Percentiles rank a stretch among this genome's conserved stretches.
Evolutionary conservation across 2,329 filamentous ascomycete species (phyloP).

Genomic region (Cladophialophora carrionii): DNA sequence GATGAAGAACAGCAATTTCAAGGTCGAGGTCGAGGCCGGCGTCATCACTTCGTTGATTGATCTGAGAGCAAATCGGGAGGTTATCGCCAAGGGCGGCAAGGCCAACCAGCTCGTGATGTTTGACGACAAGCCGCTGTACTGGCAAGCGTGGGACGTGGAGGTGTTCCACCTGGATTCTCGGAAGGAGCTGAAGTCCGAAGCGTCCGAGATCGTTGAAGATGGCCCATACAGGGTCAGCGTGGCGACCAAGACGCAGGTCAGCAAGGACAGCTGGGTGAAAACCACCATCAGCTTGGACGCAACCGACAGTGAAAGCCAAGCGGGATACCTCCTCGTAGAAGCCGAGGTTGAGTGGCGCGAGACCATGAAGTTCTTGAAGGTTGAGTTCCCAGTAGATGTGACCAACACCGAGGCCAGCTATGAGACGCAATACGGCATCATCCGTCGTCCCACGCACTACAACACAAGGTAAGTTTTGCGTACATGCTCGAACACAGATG

Average conservation of each 20-base stretch:
- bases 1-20: conserved; percentile 75
- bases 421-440: conserved; percentile 90
- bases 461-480: conserved; percentile 73
- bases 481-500: conserved; percentile 20
- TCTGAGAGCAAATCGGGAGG: conserved; percentile 70
- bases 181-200: conserved; percentile 69
- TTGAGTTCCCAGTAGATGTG: conserved; percentile 93
- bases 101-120: conserved; percentile 93
- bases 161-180: conserved; percentile 91
- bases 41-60: conserved; percentile 85
- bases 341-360: conserved; percentile 97
- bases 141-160: conserved; percentile 98
- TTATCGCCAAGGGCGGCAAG: conserved; percentile 72
- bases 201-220: conserved; percentile 71
- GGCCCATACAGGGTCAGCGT: conserved; percentile 78
- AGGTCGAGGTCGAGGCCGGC: conserved; percentile 72
- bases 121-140: conserved; percentile 95
- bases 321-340: conserved; percentile 74
- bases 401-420: conserved; percentile 91
- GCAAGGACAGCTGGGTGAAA: conserved; percentile 80
- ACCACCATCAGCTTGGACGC: conserved; percentile 81
- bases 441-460: conserved; percentile 90
- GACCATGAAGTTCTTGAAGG: conserved; percentile 96
- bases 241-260: conserved; percentile 82
- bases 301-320: conserved; percentile 61